A percentile compares a stretch with the other conserved stretches of the same genome.
Evolutionary conservation across 129 eudicot species (phyloP).

Genomic region (Flaveria robusta): DNA sequence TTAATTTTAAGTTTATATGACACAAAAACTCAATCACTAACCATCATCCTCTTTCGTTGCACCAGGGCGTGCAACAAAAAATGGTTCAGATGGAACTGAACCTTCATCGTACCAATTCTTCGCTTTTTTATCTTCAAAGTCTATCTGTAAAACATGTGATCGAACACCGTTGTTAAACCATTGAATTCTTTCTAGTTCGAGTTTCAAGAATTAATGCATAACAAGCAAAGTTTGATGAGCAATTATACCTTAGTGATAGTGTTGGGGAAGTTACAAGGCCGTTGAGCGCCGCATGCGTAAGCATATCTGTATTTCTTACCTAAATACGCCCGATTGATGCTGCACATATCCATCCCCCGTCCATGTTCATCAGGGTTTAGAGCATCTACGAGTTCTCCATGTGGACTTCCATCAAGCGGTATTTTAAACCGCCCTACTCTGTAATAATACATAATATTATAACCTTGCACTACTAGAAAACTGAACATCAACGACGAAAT

Average conservation of each 20-base stretch:
- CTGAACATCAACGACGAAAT: not conserved
- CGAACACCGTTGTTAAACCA: too few relatives aligned
- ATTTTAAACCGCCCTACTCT: slow-evolving; percentile 94
- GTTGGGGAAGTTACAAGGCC: slow-evolving; percentile 97
- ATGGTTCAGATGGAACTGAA: slow-evolving; percentile 88
- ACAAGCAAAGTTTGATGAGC: not conserved
- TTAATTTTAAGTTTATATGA: not conserved
- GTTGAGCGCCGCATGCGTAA: slow-evolving; percentile 88
- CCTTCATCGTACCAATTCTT: slow-evolving; percentile 89
- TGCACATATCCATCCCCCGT: slow-evolving; percentile 94
- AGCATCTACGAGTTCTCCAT: slow-evolving; percentile 79
- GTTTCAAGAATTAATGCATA: not conserved
- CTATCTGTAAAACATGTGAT: slow-evolving; percentile 53
- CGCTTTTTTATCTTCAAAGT: slow-evolving; percentile 68
- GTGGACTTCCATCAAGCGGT: slow-evolving; percentile 85
- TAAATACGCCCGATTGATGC: slow-evolving; percentile 75
- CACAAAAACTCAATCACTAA: slow-evolving; percentile 23
- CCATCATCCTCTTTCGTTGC: slow-evolving; percentile 95
- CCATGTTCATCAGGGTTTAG: slow-evolving; percentile 90
- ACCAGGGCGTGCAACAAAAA: slow-evolving; percentile 88
- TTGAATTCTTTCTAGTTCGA: not conserved
- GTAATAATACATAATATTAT: not conserved
- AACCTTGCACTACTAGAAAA: not conserved
- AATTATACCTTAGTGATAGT: slow-evolving; percentile 85
- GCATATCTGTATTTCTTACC: slow-evolving; percentile 92